Evolutionary conservation across 2,329 filamentous ascomycete species (phyloP).

Genomic region (Lecanoromycetidae sp.): DNA sequence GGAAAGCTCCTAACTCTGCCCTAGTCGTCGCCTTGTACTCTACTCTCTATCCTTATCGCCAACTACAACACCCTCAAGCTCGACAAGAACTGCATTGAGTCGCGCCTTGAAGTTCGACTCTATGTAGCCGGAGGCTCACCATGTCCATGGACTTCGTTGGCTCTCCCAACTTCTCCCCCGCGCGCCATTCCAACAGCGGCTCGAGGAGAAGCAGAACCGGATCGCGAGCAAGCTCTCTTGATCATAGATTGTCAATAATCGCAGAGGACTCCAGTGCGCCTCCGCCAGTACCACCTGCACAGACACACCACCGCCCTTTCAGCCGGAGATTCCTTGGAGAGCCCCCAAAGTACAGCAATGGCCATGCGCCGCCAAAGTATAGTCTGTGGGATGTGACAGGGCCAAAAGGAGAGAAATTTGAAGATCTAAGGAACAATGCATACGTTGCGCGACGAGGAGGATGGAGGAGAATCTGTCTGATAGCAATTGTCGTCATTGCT

Average conservation of each 20-base stretch:
- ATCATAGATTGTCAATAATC: constrained; percentile 16
- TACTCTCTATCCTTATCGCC: not conserved
- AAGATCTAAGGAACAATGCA: constrained; percentile 20
- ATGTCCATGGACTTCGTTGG: constrained; percentile 11
- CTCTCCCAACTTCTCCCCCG: constrained; percentile 12
- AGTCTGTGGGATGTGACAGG: constrained; percentile 18
- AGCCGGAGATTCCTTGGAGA: constrained; percentile 16
- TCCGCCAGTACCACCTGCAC: not conserved
- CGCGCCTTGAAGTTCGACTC: not conserved
- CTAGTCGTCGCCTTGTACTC: not conserved
- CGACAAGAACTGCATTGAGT: not conserved
- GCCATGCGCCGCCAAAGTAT: constrained; percentile 19
- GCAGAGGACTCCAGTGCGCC: constrained; percentile 14
- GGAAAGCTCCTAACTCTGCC: too few relatives aligned
- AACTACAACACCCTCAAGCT: not conserved
- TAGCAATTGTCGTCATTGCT: constrained; percentile 19
- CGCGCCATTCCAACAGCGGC: constrained; percentile 12
- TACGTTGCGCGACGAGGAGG: constrained; percentile 24
- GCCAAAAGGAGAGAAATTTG: constrained; percentile 20
- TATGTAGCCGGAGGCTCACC: constrained; percentile 1
- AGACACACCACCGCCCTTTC: constrained; percentile 16
- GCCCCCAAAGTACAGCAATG: constrained; percentile 14
- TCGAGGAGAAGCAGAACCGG: constrained; percentile 8
- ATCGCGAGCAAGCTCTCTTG: constrained; percentile 15
- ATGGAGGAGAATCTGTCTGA: constrained; percentile 22